phyloP scores from a whole-genome alignment of 225 moss, liverwort and hornwort species.

The Polytrichum commune region DNA sequence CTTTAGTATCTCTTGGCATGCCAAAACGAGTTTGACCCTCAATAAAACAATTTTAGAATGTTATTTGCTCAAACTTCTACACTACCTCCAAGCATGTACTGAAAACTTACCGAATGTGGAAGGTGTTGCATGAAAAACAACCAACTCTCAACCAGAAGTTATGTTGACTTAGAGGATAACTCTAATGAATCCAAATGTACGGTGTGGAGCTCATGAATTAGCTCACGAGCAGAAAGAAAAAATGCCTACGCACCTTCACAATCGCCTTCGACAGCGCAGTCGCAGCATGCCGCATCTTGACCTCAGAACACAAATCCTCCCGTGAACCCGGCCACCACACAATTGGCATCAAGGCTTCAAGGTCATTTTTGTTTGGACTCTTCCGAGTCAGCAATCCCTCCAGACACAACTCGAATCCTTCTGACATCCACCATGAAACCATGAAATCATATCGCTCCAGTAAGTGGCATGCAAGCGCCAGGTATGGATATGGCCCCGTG shows the following conservation, averaged over 20 bases:
- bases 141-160: no score
- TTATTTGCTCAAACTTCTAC: no score
- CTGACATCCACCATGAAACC: conserved; percentile 83
- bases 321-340: conserved; percentile 99
- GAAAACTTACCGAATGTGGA: no score
- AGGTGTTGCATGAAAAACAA: no score
- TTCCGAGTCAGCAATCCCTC: conserved; percentile 90
- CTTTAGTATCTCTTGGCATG: no score
- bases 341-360: conserved; percentile 88
- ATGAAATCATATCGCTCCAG: conserved; percentile 89
- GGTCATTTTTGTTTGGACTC: conserved; percentile 81
- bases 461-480: conserved; percentile 85
- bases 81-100: no score
- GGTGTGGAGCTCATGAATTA: no score
- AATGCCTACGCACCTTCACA: conserved; percentile 49
- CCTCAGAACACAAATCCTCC: conserved; percentile 96
- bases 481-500: conserved; percentile 75
- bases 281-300: conserved; percentile 84
- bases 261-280: conserved; percentile 85
- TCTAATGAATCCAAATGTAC: no score
- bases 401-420: conserved; percentile 74
- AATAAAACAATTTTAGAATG: no score
- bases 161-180: no score
- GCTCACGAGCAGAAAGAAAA: no score
- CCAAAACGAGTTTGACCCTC: no score